Evolutionary conservation across 164 flowering plant genomes (phyloP), one percentile per base, ranked within the genome.

Genomic region (Saururus chinensis): DNA sequence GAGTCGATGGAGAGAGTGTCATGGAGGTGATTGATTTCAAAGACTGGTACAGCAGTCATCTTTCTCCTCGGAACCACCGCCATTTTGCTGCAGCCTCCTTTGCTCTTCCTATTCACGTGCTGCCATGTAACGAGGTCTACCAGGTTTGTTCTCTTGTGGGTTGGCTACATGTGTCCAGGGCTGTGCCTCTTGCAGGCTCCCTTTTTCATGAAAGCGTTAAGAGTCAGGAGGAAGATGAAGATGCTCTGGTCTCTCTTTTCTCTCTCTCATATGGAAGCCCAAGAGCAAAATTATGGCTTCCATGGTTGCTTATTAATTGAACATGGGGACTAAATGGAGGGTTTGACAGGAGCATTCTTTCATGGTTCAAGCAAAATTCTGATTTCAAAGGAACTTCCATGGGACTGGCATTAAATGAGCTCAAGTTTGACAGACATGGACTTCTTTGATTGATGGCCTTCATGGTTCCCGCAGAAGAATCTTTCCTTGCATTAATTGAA

Each of bases 91-190:
- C 7, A 12, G 17, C 14, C 49, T 4, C 7, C 4, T 17, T 45
- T 53, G 10, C n/a, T 13, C 26, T 37, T 68, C 66, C 53, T 61
- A 60, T 74, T 83, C 87, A 82, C 87, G 81, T 82, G 87, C 60
- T 69, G 82, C 65, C 71, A 73, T 72, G 71, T 60, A 67, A 64
- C 57, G 51, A 61, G 56, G 65, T 62, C 45, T 64, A 25, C 48
- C 61, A 24, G 77, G 69, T 81, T 79, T 80, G 86, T 77, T 80
- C 72, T 75, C 77, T 72, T 79, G 41, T 82, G 84, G 63, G 68
- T 78, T 78, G 80, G 83, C 77, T 71, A 65, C 64, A 64, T 73
- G 72, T 71, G 70, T 62, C 54, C 75, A 63, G 73, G 48, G 16
- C 68, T 64, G 54, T 40, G 49, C 53, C 63, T 40, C 71, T 75